phyloP scores from a whole-genome alignment of 73 alveolate species.

The Tetrahymena malaccensis region DNA sequence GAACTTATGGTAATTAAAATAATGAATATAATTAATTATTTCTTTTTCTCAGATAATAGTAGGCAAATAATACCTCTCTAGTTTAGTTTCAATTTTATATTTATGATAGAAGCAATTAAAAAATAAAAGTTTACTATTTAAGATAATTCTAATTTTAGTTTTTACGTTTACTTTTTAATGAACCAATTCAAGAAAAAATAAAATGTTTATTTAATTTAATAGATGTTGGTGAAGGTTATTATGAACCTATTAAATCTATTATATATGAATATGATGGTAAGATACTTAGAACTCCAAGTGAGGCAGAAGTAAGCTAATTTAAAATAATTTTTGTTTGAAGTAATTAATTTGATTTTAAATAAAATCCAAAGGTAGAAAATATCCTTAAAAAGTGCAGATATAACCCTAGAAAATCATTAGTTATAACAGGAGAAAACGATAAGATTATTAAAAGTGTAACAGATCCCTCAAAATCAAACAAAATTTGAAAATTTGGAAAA shows the following conservation, averaged over 20 bases:
- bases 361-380: slow-evolving; percentile 42
- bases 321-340: neutral
- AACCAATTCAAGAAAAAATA: too few relatives aligned
- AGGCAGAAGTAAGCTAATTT: slow-evolving; percentile 49
- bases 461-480: neutral
- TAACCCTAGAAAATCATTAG: slow-evolving; percentile 65
- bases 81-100: too few relatives aligned
- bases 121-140: too few relatives aligned
- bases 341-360: neutral
- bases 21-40: too few relatives aligned
- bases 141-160: too few relatives aligned
- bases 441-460: slow-evolving; percentile 64
- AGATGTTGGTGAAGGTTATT: slow-evolving; percentile 90
- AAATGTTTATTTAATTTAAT: neutral
- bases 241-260: slow-evolving; percentile 85
- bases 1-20: slow-evolving; percentile 61
- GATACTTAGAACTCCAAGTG: slow-evolving; percentile 74
- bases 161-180: too few relatives aligned
- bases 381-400: slow-evolving; percentile 84
- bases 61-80: too few relatives aligned
- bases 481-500: neutral
- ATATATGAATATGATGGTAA: slow-evolving; percentile 76
- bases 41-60: too few relatives aligned
- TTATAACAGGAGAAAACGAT: slow-evolving; percentile 72
- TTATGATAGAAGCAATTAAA: too few relatives aligned